Evolutionary conservation across 441 rosid genomes (phyloP).

Genomic region (Syzygium syzygioides): DNA sequence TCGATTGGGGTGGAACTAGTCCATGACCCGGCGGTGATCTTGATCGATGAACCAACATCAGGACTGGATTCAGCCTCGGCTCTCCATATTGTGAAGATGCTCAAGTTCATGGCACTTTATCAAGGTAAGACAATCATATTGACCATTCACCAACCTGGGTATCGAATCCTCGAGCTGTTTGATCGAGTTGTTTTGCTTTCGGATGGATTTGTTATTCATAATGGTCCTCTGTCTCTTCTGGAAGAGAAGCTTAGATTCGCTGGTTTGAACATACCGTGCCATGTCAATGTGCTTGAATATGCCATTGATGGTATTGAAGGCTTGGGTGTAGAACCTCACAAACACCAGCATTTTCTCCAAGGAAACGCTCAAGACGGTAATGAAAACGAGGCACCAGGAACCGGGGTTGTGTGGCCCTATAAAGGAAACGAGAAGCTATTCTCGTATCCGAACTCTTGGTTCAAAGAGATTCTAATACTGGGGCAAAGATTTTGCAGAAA

Average conservation of each 20-base stretch:
- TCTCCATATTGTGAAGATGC: constrained; percentile 54
- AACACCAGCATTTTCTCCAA: constrained; percentile 14
- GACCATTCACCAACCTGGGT: constrained; percentile 89
- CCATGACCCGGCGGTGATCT: constrained; percentile 71
- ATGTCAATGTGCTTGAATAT: constrained; percentile 81
- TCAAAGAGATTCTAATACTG: constrained; percentile 52
- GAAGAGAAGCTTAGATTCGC: constrained; percentile 45
- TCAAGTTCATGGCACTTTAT: constrained; percentile 47
- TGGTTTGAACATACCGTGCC: constrained; percentile 56
- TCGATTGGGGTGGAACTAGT: constrained; percentile 89
- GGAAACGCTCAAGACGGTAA: background rate
- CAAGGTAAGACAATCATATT: constrained; percentile 83
- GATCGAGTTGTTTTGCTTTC: constrained; percentile 69
- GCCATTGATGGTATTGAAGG: constrained; percentile 60
- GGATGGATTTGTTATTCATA: constrained; percentile 48
- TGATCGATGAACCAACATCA: constrained; percentile 92
- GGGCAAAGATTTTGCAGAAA: constrained; percentile 77
- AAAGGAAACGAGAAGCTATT: constrained; percentile 24
- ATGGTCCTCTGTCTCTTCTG: constrained; percentile 48
- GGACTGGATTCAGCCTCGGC: constrained; percentile 92
- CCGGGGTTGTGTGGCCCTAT: constrained; percentile 9
- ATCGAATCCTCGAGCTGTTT: constrained; percentile 67
- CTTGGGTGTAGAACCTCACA: constrained; percentile 18
- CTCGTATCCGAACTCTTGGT: constrained; percentile 35
- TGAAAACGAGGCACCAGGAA: constrained; percentile 2